phyloP scores from a whole-genome alignment of 176 grass and related monocot species.

The Carex littledalei region DNA sequence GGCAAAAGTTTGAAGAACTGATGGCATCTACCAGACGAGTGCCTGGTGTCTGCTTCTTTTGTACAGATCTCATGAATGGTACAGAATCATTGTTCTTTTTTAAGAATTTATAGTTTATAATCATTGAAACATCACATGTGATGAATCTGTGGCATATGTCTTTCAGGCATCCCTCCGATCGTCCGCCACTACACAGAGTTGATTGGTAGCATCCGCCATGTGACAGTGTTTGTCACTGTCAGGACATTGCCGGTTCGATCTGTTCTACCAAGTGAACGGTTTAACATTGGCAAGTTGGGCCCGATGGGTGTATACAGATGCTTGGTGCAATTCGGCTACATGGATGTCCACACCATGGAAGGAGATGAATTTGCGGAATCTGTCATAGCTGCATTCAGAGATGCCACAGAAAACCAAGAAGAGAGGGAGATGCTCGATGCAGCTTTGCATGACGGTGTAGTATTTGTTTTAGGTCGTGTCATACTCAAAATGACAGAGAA shows the following conservation, averaged over 20 bases:
- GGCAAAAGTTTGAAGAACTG: constrained; percentile 35
- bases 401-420: constrained; percentile 32
- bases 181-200: constrained; percentile 56
- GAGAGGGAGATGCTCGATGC: constrained; percentile 36
- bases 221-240: constrained; percentile 71
- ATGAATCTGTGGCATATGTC: background rate
- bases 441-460: constrained; percentile 43
- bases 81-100: background rate
- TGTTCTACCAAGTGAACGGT: constrained; percentile 58
- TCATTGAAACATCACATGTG: background rate
- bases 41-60: constrained; percentile 64
- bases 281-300: constrained; percentile 58
- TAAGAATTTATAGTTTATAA: background rate
- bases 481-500: constrained; percentile 43
- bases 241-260: constrained; percentile 50
- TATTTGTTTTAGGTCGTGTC: constrained; percentile 62
- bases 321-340: constrained; percentile 78
- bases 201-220: constrained; percentile 39
- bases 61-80: constrained; percentile 72
- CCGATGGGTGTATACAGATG: constrained; percentile 58
- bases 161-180: constrained; percentile 46
- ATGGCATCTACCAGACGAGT: constrained; percentile 29
- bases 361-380: constrained; percentile 53
- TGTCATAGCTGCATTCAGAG: constrained; percentile 46
- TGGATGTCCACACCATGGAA: constrained; percentile 58